Conservation (phyloP, 169 alveolate species). For the Toxoplasma gondii region DNA sequence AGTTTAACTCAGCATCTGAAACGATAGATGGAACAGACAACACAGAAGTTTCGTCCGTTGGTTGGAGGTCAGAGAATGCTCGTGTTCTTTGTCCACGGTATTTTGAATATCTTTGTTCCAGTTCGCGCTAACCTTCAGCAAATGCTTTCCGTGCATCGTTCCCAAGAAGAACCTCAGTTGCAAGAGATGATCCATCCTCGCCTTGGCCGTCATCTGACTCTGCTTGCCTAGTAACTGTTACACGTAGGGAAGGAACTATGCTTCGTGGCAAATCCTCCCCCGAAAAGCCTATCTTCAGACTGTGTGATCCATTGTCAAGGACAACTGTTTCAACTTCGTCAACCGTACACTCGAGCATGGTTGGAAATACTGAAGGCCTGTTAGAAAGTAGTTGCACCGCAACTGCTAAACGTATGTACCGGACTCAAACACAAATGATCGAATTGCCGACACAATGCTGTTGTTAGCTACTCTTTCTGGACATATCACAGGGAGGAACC, state of each 20-base stretch:
- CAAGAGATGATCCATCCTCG: neutral
- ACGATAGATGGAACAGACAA: neutral
- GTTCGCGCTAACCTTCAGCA: neutral
- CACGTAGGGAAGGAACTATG: neutral
- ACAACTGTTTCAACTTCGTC: neutral
- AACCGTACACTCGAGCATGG: neutral
- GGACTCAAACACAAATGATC: too few species aligned
- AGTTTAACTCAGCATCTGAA: neutral
- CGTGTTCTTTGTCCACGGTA: neutral
- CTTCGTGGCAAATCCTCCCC: constrained; percentile 27
- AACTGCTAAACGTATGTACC: too few species aligned
- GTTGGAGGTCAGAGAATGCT: neutral
- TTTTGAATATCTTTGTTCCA: neutral
- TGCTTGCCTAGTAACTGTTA: neutral
- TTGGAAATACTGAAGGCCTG: neutral
- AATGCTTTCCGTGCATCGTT: constrained; percentile 9
- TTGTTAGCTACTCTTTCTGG: too few species aligned
- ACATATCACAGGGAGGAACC: too few species aligned
- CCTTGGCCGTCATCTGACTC: neutral
- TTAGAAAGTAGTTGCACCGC: too few species aligned
- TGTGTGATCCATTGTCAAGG: constrained; percentile 13
- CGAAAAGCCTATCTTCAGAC: neutral
- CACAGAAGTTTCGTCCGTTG: neutral
- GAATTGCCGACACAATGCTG: too few species aligned
- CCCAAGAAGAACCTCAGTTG: neutral